A percentile compares a stretch with the other conserved stretches of the same genome.
These are phyloP conservation scores for Dalechampia spathulata DNA, from an alignment of 441 rosid species.

Conservation along the genomic window DNA sequence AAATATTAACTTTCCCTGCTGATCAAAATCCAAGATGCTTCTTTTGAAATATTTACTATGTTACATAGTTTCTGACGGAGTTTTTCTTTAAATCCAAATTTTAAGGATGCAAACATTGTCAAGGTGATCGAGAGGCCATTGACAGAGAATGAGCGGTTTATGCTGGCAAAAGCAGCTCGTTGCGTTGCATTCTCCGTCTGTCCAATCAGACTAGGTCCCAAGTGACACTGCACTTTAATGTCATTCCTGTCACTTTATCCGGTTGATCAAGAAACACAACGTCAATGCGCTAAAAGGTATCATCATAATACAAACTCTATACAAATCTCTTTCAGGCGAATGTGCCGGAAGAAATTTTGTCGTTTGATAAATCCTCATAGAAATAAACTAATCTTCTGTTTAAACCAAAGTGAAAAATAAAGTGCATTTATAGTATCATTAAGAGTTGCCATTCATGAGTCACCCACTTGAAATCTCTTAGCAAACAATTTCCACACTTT, in stretches of 20 bases:
- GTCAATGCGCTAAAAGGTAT: neutral
- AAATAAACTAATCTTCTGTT: neutral
- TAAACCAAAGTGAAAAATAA: neutral
- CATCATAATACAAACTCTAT: neutral
- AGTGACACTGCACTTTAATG: slow-evolving; percentile 22
- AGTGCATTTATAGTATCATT: too few species aligned
- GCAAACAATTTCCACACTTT: too few species aligned
- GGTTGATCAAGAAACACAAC: too few species aligned
- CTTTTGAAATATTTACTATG: too few species aligned
- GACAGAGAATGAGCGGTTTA: slow-evolving; percentile 86
- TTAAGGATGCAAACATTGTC: slow-evolving; percentile 75
- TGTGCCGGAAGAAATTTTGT: neutral
- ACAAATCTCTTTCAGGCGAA: neutral
- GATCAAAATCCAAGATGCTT: neutral
- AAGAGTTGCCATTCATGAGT: neutral
- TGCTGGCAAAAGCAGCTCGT: slow-evolving; percentile 92
- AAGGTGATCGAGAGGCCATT: slow-evolving; percentile 86
- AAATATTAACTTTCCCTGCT: neutral
- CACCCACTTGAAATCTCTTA: too few species aligned
- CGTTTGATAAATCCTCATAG: neutral
- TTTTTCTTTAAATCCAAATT: slow-evolving; percentile 14
- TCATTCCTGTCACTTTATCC: too few species aligned
- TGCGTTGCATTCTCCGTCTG: slow-evolving; percentile 84
- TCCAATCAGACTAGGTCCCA: slow-evolving; percentile 75
- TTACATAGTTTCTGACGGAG: too few species aligned